Percentiles rank a stretch among this genome's conserved stretches.
Evolutionary conservation across 1,139 yeast species (phyloP).

Genomic region (Sugiyamaella castrensis): DNA sequence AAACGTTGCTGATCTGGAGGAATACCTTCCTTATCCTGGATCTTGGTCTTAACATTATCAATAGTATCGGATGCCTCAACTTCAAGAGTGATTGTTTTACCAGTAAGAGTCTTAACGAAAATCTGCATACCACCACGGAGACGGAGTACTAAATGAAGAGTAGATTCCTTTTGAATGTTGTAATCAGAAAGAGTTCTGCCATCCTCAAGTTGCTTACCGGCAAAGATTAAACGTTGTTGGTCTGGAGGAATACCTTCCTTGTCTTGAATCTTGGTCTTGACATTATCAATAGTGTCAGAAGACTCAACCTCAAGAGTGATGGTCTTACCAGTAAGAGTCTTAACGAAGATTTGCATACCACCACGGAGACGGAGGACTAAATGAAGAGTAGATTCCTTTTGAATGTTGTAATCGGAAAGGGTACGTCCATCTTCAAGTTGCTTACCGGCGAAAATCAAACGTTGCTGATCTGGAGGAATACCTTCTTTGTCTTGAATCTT

Average conservation of each 20-base stretch:
- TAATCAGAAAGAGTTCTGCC: constrained; percentile 85
- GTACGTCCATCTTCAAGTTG: constrained; percentile 85
- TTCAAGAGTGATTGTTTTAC: constrained; percentile 83
- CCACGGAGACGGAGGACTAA: constrained; percentile 82
- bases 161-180: constrained; percentile 83
- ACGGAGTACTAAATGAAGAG: constrained; percentile 80
- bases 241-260: constrained; percentile 91
- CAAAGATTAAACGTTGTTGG: constrained; percentile 82
- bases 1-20: constrained; percentile 89
- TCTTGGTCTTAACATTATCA: constrained; percentile 81
- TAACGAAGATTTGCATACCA: constrained; percentile 77
- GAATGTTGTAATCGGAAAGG: constrained; percentile 81
- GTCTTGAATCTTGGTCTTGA: constrained; percentile 85
- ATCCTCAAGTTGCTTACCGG: constrained; percentile 84
- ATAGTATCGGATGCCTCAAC: constrained; percentile 85
- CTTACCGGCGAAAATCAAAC: constrained; percentile 83
- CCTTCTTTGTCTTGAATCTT: constrained; percentile 87
- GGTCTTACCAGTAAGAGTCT: constrained; percentile 78
- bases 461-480: constrained; percentile 83
- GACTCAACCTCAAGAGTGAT: constrained; percentile 90
- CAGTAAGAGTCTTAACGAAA: constrained; percentile 82
- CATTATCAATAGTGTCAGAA: constrained; percentile 86
- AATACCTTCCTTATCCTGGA: constrained; percentile 85
- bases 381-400: constrained; percentile 81
- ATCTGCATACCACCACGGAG: constrained; percentile 87